A percentile compares a stretch with the other conserved stretches of the same genome.
Conservation (phyloP, 805 yeast genomes). For the Kluyveromyces starmeri region DNA sequence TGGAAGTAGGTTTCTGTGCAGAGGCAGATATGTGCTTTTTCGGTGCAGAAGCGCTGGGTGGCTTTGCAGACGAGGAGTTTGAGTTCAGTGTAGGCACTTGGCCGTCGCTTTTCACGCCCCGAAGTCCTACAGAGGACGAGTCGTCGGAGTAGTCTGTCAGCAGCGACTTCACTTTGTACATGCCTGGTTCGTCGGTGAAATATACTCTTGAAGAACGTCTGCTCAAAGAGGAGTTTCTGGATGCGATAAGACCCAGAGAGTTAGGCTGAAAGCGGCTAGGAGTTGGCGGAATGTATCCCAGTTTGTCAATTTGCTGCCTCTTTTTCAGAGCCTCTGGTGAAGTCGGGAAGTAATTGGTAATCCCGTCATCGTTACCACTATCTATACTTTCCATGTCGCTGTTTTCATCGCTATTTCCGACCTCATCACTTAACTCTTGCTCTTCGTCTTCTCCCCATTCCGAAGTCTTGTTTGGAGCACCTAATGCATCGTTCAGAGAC, state of each 20-base stretch:
- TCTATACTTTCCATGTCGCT: slow-evolving; percentile 12
- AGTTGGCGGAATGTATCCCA: slow-evolving; percentile 25
- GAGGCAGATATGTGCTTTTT: too few relatives aligned
- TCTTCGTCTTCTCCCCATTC: background rate
- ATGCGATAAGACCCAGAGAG: background rate
- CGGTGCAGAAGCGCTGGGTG: too few relatives aligned
- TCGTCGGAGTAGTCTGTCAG: slow-evolving; percentile 13
- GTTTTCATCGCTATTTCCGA: slow-evolving; percentile 10
- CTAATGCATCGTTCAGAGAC: slow-evolving; percentile 21
- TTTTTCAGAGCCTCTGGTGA: slow-evolving; percentile 18
- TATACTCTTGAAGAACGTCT: slow-evolving; percentile 24
- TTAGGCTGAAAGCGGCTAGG: slow-evolving; percentile 15
- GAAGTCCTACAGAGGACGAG: slow-evolving; percentile 8
- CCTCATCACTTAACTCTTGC: background rate
- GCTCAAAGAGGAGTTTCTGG: slow-evolving; percentile 13
- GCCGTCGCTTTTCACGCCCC: slow-evolving; percentile 21
- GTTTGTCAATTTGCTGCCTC: slow-evolving; percentile 19
- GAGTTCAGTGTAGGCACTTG: too few relatives aligned
- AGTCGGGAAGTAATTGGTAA: slow-evolving; percentile 24
- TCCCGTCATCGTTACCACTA: slow-evolving; percentile 1
- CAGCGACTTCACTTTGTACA: slow-evolving; percentile 27
- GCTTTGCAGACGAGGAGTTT: too few relatives aligned
- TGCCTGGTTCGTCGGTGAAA: slow-evolving; percentile 15
- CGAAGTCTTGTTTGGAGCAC: background rate
- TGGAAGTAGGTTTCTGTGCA: too few relatives aligned